Percentiles rank a stretch among this genome's conserved stretches.
These are phyloP conservation scores for Pterocarpus macrocarpus DNA, from an alignment of 306 rosid genomes.

Conservation along the genomic window DNA sequence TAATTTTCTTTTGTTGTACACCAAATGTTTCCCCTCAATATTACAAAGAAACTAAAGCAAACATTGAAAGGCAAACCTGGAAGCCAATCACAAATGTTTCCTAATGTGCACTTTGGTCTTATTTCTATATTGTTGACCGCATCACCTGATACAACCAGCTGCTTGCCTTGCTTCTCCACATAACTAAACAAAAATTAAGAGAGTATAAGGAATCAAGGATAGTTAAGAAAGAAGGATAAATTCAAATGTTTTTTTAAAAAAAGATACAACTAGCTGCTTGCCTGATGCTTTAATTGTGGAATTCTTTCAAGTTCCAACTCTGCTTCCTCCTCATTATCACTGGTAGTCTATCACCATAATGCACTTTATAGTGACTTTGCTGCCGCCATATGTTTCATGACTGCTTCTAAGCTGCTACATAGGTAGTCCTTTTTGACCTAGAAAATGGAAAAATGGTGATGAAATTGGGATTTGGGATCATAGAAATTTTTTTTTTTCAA, in stretches of 20 bases:
- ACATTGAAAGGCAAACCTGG: constrained; percentile 67
- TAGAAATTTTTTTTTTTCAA: not conserved
- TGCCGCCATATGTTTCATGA: constrained; percentile 87
- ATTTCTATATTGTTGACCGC: constrained; percentile 63
- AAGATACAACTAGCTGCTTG: constrained; percentile 28
- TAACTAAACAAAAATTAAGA: constrained; percentile 58
- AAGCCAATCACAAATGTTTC: constrained; percentile 53
- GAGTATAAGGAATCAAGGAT: not conserved
- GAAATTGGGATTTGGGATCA: not conserved
- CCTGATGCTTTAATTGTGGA: constrained; percentile 96
- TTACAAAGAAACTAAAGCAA: constrained; percentile 12
- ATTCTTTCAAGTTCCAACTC: constrained; percentile 76
- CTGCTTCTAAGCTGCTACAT: constrained; percentile 93
- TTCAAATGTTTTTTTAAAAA: not conserved
- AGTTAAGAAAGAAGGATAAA: not conserved
- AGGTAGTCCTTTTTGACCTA: constrained; percentile 85
- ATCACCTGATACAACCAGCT: constrained; percentile 74
- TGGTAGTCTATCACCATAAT: constrained; percentile 72
- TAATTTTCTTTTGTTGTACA: constrained; percentile 15
- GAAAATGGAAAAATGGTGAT: constrained; percentile 15
- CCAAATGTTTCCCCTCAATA: not conserved
- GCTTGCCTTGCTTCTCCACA: constrained; percentile 79
- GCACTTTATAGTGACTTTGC: constrained; percentile 97
- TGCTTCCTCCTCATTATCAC: constrained; percentile 78
- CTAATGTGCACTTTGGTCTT: constrained; percentile 16